Percentiles rank a stretch among this genome's conserved stretches.
Conservation (phyloP, 108 stramenopile species). For the Cyclotella sp. region DNA sequence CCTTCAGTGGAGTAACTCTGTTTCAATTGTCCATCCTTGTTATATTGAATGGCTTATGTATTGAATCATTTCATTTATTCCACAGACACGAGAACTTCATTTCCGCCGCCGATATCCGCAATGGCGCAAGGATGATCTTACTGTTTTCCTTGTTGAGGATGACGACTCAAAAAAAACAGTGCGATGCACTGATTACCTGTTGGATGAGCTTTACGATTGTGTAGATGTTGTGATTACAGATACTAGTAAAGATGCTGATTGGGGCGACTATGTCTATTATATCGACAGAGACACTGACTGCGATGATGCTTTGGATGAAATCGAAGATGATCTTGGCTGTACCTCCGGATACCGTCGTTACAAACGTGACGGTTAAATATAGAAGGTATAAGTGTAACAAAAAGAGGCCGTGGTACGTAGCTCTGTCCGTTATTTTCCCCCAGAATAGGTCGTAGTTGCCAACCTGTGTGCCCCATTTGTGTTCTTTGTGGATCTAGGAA, state of each 20-base stretch:
- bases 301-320: background rate
- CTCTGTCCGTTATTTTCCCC: background rate
- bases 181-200: background rate
- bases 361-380: background rate
- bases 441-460: no score
- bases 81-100: background rate
- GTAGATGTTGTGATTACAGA: constrained; percentile 3
- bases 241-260: background rate
- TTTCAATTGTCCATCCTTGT: background rate
- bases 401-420: background rate
- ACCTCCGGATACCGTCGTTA: constrained; percentile 2
- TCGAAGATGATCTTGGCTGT: constrained; percentile 7
- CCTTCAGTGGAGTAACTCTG: background rate
- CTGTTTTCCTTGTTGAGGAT: background rate
- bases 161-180: background rate
- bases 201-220: constrained; percentile 5
- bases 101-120: constrained; percentile 7
- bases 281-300: background rate
- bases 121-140: constrained; percentile 5
- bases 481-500: background rate
- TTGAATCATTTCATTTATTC: background rate
- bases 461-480: no score
- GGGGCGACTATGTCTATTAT: constrained; percentile 9
- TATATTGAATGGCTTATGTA: background rate
- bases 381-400: background rate